Evolutionary conservation across 2,329 filamentous ascomycete species (phyloP), one percentile per base, ranked within the genome.

Genomic region (Albifimbria verrucaria): DNA sequence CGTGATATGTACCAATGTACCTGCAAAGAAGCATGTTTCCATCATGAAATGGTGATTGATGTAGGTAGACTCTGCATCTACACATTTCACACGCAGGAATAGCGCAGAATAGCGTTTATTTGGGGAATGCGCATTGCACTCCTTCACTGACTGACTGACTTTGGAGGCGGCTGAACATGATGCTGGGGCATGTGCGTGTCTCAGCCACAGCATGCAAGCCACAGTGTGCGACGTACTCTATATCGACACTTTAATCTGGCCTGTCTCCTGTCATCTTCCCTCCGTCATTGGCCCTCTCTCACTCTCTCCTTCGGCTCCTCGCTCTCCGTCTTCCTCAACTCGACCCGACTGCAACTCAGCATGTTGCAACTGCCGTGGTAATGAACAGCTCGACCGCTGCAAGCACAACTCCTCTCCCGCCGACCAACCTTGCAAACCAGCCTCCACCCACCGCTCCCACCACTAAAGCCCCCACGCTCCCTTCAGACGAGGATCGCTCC

Each of bases 401-500:
- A 39, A n/a, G 32, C 15, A 39, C 32, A n/a, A n/a, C 18, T n/a
- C 32, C 32, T 39, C 6, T 15, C 4, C 32, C 32, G n/a, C n/a
- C n/a, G n/a, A n/a, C n/a, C n/a, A n/a, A n/a, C n/a, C n/a, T n/a
- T n/a, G n/a, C n/a, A n/a, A n/a, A n/a, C n/a, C 51, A 9, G 46
- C 45, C 18, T 43, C 44, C 26, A 41, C 45, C n/a, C 41, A 42
- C 26, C 43, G 26, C 17, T 44, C 20, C n/a, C 44, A 47, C 26
- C 48, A 18, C 12, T 28, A 49, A 48, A 36, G 55, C 63, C 7
- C 59, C 62, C 17, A 60, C 62, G 28, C 61, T 63, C 2, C 57
- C 61, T 7, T 65, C 62, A 1, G 68, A 70, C 28, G 68, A 69
- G 49, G 64, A 68, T 9, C 63, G 55, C 20, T 66, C 62, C 22